Percentiles rank a stretch among this genome's conserved stretches.
Evolutionary conservation across 148 eudicot species (phyloP).

Genomic region (Pouteria glomerata): DNA sequence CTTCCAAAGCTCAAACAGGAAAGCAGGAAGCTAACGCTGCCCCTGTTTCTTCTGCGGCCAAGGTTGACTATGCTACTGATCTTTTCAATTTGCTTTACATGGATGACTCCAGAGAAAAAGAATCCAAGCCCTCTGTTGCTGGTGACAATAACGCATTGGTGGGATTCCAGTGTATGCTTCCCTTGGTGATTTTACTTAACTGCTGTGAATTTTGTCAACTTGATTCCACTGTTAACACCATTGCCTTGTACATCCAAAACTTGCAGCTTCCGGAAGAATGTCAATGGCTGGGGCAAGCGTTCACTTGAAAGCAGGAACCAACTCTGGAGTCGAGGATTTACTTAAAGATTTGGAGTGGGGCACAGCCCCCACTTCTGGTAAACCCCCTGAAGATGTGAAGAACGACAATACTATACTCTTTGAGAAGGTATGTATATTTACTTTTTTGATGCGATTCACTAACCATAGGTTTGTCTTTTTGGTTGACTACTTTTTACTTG

Average conservation of each 20-base stretch:
- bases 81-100: constrained; percentile 38
- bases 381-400: constrained; percentile 17
- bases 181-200: background rate
- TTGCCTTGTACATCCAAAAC: too few species aligned
- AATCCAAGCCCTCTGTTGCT: constrained; percentile 17
- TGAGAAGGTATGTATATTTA: constrained; percentile 23
- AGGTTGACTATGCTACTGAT: constrained; percentile 48
- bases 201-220: background rate
- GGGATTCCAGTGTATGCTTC: constrained; percentile 39
- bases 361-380: constrained; percentile 9
- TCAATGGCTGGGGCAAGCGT: constrained; percentile 15
- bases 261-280: constrained; percentile 35
- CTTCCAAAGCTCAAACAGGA: constrained; percentile 11
- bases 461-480: too few species aligned
- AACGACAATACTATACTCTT: constrained; percentile 8
- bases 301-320: constrained; percentile 14
- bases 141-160: constrained; percentile 26
- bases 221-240: background rate
- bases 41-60: constrained; percentile 22
- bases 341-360: constrained; percentile 23
- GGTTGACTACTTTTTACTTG: too few species aligned
- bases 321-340: constrained; percentile 21
- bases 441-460: background rate
- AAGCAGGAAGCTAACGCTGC: background rate
- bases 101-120: constrained; percentile 25